These are phyloP conservation scores for Sporormia fimetaria DNA, from an alignment of 495 filamentous ascomycete genomes.

Conservation along the genomic window DNA sequence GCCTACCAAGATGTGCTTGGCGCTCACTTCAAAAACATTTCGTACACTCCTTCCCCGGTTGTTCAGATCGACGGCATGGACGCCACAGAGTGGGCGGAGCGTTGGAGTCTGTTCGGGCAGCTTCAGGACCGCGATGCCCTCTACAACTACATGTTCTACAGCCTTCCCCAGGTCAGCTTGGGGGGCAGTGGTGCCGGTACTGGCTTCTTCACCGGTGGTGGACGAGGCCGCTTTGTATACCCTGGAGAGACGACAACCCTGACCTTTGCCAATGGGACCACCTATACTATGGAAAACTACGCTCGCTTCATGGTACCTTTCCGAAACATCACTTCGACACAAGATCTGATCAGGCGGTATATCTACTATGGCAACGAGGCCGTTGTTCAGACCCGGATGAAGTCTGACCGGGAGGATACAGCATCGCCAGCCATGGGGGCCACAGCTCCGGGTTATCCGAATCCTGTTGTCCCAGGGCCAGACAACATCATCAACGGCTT, in stretches of 20 bases:
- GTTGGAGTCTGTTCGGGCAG: slow-evolving; percentile 17
- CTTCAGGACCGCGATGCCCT: slow-evolving; percentile 28
- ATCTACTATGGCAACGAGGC: slow-evolving; percentile 8
- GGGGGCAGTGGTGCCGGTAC: slow-evolving; percentile 23
- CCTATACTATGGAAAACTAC: slow-evolving; percentile 19
- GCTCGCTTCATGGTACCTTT: slow-evolving; percentile 14
- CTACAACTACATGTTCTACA: slow-evolving; percentile 27
- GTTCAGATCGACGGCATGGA: slow-evolving; percentile 29
- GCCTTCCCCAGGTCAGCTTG: slow-evolving; percentile 20
- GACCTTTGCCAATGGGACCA: slow-evolving; percentile 29
- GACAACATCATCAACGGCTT: slow-evolving; percentile 38
- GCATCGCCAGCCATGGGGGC: background rate
- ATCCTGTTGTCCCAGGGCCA: slow-evolving; percentile 35
- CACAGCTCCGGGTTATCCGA: slow-evolving; percentile 38
- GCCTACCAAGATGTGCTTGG: slow-evolving; percentile 29
- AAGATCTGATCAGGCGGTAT: slow-evolving; percentile 9
- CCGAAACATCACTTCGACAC: slow-evolving; percentile 9
- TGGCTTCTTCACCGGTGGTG: slow-evolving; percentile 29
- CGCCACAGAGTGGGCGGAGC: slow-evolving; percentile 22
- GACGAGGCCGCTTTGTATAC: slow-evolving; percentile 22
- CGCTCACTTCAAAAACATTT: slow-evolving; percentile 27
- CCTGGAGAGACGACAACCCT: slow-evolving; percentile 22
- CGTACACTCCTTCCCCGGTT: slow-evolving; percentile 28
- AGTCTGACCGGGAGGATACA: background rate
- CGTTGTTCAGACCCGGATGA: background rate